Base-by-base conservation (phyloP, 2,329 filamentous ascomycete species). In the Trichoderma sp. region DNA sequence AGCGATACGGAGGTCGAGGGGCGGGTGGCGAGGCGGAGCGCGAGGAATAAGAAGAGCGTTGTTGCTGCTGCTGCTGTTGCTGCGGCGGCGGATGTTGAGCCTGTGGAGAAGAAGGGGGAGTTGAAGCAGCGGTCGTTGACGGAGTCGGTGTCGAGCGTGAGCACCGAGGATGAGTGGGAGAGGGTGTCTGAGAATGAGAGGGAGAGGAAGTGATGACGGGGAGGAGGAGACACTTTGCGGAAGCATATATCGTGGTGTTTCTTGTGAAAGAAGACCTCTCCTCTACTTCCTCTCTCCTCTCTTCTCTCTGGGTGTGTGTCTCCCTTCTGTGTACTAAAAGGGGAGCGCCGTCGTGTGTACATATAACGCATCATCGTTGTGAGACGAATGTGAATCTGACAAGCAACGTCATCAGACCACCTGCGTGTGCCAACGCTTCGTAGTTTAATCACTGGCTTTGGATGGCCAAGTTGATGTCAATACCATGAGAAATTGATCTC, bases 141-240 rank as follows among this genome's bases (percentile, higher is more conserved):
- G 60, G 83, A 82, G 42, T 82, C 80, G 27, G 86, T 84, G 77
- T 88, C 86, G 54, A 84, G 85, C 63, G 84, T 79, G 22, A 94
- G 93, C 79, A 97, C 94, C 5, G 94, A 98, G 81, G 94, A 94
- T 75, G 94, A 98, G 80, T 98, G 94, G 94, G 94, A 97, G 83
- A 96, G 95, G 83, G 91, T 98, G 4, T 93, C 92, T 15, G 68
- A 69, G 78, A 87, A 84, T 68, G 87, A 89, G 82, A 84, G 66
- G 52, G 52, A 68, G 35, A 64, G 19, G 34, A 22, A 53, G 39
- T 45, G 15, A n/a, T 48, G 42, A n/a, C 19, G n/a, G 12, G 19
- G 12, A 13, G 12, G 10, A 22, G 15, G 17, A n/a, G n/a, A 12
- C 8, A 17, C 3, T 32, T 29, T 2, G 48, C 13, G 4, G 2